Conservation (phyloP, 176 grass and related monocot genomes). For the Poa pratensis region DNA sequence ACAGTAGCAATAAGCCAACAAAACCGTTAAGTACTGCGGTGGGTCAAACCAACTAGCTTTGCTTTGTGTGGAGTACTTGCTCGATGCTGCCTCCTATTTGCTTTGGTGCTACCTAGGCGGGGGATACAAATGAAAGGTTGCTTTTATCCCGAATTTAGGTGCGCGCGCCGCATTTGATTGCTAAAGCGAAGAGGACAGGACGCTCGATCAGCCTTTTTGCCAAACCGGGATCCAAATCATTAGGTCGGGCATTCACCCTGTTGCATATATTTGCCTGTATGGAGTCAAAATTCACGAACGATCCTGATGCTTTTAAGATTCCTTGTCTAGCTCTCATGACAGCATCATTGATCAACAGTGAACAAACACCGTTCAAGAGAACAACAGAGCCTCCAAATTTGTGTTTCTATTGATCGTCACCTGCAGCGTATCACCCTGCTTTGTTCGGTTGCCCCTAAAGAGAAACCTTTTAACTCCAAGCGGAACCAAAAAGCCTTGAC, state of each 20-base stretch:
- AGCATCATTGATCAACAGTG: too few relatives aligned
- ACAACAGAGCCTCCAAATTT: too few relatives aligned
- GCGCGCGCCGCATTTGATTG: too few relatives aligned
- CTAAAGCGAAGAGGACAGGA: not conserved
- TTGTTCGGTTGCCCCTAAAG: not conserved
- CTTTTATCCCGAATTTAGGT: too few relatives aligned
- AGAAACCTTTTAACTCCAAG: not conserved
- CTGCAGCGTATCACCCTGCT: too few relatives aligned
- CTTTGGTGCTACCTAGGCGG: too few relatives aligned
- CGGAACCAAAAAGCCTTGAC: not conserved
- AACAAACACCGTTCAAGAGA: too few relatives aligned
- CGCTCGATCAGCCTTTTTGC: not conserved
- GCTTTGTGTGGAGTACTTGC: not conserved
- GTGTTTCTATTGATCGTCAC: too few relatives aligned
- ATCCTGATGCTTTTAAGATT: not conserved
- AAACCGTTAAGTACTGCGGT: not conserved
- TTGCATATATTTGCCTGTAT: not conserved
- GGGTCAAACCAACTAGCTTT: not conserved
- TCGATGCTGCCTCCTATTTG: too few relatives aligned
- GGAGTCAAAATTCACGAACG: too few relatives aligned
- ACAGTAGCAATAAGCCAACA: too few relatives aligned
- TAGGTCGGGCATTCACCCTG: not conserved
- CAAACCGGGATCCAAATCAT: constrained; percentile 31
- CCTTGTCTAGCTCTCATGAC: not conserved
- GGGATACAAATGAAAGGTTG: too few relatives aligned